A percentile compares a stretch with the other conserved stretches of the same genome.
phyloP scores from a whole-genome alignment of 2,329 filamentous ascomycete species.

The Coniochaeta prunicola region DNA sequence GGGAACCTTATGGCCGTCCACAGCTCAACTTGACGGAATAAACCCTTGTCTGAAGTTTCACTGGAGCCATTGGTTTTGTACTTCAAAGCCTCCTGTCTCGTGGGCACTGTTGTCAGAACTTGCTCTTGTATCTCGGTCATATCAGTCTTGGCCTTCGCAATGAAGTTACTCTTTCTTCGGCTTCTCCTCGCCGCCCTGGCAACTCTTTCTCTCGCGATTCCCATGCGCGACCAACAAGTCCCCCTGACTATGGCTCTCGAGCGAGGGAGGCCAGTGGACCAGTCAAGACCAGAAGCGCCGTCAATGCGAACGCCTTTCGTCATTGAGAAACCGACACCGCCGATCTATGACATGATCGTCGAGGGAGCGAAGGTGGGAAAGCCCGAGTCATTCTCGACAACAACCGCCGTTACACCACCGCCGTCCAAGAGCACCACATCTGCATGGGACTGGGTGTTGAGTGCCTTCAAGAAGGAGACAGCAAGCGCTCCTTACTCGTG shows the following conservation, averaged over 20 bases:
- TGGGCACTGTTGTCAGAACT: not conserved
- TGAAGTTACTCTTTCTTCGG: not conserved
- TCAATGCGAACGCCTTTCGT: not conserved
- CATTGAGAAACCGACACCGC: not conserved
- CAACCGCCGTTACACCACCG: not conserved
- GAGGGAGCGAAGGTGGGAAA: not conserved
- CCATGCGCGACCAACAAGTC: not conserved
- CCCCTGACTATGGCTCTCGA: not conserved
- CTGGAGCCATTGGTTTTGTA: not conserved
- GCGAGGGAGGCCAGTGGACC: not conserved
- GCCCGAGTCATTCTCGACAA: not conserved
- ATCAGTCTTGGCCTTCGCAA: not conserved
- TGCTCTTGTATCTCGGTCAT: not conserved
- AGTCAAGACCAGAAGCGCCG: not conserved
- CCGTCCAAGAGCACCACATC: not conserved
- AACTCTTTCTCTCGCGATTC: not conserved
- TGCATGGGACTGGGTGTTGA: conserved; percentile 3
- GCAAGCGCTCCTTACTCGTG: conserved; percentile 8
- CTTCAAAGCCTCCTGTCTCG: not conserved
- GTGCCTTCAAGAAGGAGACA: not conserved
- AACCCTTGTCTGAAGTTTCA: not conserved
- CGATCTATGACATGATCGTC: not conserved
- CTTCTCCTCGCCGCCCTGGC: not conserved
- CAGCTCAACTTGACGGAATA: too few relatives aligned
- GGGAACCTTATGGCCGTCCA: not conserved